Percentiles rank a stretch among this genome's conserved stretches.
These are phyloP conservation scores for Pyrenochaeta sp. DNA, from an alignment of 2,329 filamentous ascomycete genomes.

Conservation along the genomic window DNA sequence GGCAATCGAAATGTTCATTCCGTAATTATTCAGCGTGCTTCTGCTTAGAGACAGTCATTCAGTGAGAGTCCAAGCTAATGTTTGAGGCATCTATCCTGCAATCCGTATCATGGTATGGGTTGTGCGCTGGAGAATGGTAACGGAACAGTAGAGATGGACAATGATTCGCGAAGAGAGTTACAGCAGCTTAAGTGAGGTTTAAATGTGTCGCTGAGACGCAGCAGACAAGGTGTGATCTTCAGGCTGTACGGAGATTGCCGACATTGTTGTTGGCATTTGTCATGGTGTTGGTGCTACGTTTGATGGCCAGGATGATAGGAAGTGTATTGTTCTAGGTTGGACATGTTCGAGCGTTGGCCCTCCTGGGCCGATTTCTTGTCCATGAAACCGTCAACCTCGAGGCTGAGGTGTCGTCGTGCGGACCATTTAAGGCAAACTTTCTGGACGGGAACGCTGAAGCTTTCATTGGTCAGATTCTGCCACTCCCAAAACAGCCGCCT, in stretches of 20 bases:
- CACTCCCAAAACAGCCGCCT: not conserved
- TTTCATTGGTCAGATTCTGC: slow-evolving; percentile 11
- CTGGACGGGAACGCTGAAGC: not conserved
- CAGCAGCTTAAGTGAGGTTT: slow-evolving; percentile 7
- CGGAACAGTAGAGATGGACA: too few species aligned
- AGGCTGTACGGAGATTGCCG: slow-evolving; percentile 9
- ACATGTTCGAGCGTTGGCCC: too few species aligned
- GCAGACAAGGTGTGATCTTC: slow-evolving; percentile 6
- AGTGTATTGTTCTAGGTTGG: too few species aligned
- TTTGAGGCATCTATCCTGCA: too few species aligned
- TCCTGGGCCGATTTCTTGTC: too few species aligned
- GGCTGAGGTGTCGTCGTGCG: slow-evolving; percentile 10
- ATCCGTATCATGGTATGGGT: slow-evolving; percentile 18
- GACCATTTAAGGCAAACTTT: slow-evolving; percentile 19
- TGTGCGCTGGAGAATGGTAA: too few species aligned
- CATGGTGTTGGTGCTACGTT: not conserved
- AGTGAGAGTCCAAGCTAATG: too few species aligned
- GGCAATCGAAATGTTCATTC: too few species aligned
- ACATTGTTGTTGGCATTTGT: slow-evolving; percentile 10
- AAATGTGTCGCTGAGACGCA: slow-evolving; percentile 4
- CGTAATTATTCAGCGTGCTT: too few species aligned
- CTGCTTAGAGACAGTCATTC: too few species aligned
- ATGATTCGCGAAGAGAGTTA: slow-evolving; percentile 11
- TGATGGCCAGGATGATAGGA: not conserved
- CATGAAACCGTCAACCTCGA: too few species aligned